These are phyloP conservation scores for Suillus subaureus DNA, from an alignment of 768 basidiomycete species.

Conservation along the genomic window DNA sequence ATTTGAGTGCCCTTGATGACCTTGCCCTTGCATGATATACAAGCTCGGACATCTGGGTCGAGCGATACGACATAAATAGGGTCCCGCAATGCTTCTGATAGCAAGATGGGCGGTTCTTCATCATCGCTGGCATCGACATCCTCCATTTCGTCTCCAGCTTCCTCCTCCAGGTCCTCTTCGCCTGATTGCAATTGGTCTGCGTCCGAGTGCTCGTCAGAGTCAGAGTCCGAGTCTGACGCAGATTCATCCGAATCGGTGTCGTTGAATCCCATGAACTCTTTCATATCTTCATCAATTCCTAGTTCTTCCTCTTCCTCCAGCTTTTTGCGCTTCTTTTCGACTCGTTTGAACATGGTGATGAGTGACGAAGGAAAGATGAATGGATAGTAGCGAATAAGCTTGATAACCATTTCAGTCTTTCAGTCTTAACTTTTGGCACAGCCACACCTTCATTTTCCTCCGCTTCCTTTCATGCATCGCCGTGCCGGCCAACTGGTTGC, in stretches of 20 bases:
- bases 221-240: slow-evolving; percentile 49
- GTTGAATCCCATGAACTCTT: slow-evolving; percentile 63
- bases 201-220: slow-evolving; percentile 30
- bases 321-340: slow-evolving; percentile 65
- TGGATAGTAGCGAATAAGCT: not conserved
- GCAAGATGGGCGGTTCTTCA: slow-evolving; percentile 49
- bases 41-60: slow-evolving; percentile 57
- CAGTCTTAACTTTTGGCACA: slow-evolving; percentile 17
- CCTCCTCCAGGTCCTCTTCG: slow-evolving; percentile 22
- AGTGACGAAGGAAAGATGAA: not conserved
- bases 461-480: slow-evolving; percentile 30
- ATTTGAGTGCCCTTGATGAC: slow-evolving; percentile 61
- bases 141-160: slow-evolving; percentile 24
- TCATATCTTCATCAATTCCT: slow-evolving; percentile 64
- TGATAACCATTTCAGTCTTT: not conserved
- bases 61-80: slow-evolving; percentile 63
- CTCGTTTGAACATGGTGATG: slow-evolving; percentile 72
- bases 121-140: slow-evolving; percentile 23
- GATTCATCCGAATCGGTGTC: slow-evolving; percentile 78
- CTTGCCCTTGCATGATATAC: slow-evolving; percentile 74
- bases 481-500: slow-evolving; percentile 22
- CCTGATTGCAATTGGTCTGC: slow-evolving; percentile 19
- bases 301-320: slow-evolving; percentile 66
- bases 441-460: slow-evolving; percentile 32
- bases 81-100: slow-evolving; percentile 61